Conservation (phyloP, 805 yeast species). For the Citeromyces matritensis region DNA sequence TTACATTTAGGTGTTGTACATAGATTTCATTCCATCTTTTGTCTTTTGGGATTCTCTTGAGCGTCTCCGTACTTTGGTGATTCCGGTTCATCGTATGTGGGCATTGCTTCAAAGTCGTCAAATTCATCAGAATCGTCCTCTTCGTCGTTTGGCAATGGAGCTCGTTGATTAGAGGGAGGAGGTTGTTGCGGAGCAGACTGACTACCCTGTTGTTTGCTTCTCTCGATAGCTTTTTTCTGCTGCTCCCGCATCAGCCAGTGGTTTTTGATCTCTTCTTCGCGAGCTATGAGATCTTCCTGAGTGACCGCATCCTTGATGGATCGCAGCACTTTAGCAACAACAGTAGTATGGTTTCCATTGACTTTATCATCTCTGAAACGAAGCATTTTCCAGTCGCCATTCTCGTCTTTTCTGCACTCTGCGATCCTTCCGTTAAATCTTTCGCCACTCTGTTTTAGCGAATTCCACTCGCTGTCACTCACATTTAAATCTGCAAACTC, state of each 20-base stretch:
- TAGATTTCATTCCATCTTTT: constrained; percentile 3
- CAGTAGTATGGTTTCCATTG: constrained; percentile 73
- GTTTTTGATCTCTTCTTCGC: constrained; percentile 38
- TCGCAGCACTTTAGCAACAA: constrained; percentile 68
- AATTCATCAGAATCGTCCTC: constrained; percentile 2
- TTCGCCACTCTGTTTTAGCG: constrained; percentile 50
- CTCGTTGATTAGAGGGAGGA: constrained; percentile 1
- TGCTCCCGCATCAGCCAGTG: constrained; percentile 48
- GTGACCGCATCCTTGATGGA: constrained; percentile 81
- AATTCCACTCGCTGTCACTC: constrained; percentile 67
- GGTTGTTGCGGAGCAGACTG: neutral
- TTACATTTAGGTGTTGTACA: constrained; percentile 9
- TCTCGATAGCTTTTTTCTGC: constrained; percentile 10
- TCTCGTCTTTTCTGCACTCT: constrained; percentile 59
- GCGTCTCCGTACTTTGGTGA: constrained; percentile 14
- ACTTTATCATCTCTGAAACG: constrained; percentile 89
- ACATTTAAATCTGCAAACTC: constrained; percentile 53
- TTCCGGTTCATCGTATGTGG: constrained; percentile 8
- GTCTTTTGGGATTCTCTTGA: constrained; percentile 6
- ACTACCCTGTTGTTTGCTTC: constrained; percentile 6
- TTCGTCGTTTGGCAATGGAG: constrained; percentile 1
- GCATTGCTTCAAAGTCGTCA: constrained; percentile 10
- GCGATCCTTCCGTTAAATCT: constrained; percentile 83
- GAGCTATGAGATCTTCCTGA: constrained; percentile 54
- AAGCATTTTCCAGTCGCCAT: constrained; percentile 66